Evolutionary conservation across 139 green algal species (phyloP).

Genomic region (Micromonas commoda): DNA sequence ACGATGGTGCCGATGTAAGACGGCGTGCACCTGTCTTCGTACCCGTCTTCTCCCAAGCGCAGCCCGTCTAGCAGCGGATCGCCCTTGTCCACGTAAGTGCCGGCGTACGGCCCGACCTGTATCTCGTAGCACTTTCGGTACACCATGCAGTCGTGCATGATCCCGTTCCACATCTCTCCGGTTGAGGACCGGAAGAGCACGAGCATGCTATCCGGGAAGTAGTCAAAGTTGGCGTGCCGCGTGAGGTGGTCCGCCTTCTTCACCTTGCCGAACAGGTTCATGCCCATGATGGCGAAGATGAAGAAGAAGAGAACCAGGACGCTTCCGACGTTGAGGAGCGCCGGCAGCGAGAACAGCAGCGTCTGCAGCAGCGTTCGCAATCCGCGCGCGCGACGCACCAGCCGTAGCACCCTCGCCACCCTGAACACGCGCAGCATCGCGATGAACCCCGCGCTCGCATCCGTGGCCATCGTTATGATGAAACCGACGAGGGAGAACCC

Average conservation of each 20-base stretch:
- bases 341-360: conserved; percentile 32
- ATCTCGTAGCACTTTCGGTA: background rate
- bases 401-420: conserved; percentile 29
- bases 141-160: conserved; percentile 42
- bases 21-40: background rate
- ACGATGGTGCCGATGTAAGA: background rate
- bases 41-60: background rate
- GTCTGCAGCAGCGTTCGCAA: conserved; percentile 32
- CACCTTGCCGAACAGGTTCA: conserved; percentile 35
- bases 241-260: conserved; percentile 11
- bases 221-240: conserved; percentile 31
- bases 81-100: conserved; percentile 9
- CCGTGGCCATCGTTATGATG: background rate
- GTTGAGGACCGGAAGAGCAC: conserved; percentile 34
- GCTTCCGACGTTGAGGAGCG: conserved; percentile 34
- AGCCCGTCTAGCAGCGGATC: background rate
- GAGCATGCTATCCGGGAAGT: conserved; percentile 29
- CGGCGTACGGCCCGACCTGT: background rate
- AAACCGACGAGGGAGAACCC: conserved; percentile 27
- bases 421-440: conserved; percentile 25
- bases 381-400: conserved; percentile 21
- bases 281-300: conserved; percentile 37
- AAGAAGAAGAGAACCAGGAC: conserved; percentile 39
- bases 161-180: conserved; percentile 40
- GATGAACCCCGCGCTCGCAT: background rate